A percentile compares a stretch with the other conserved stretches of the same genome.
Conservation (phyloP, 2,329 filamentous ascomycete species). For the Stagonosporopsis chrysanthemi region DNA sequence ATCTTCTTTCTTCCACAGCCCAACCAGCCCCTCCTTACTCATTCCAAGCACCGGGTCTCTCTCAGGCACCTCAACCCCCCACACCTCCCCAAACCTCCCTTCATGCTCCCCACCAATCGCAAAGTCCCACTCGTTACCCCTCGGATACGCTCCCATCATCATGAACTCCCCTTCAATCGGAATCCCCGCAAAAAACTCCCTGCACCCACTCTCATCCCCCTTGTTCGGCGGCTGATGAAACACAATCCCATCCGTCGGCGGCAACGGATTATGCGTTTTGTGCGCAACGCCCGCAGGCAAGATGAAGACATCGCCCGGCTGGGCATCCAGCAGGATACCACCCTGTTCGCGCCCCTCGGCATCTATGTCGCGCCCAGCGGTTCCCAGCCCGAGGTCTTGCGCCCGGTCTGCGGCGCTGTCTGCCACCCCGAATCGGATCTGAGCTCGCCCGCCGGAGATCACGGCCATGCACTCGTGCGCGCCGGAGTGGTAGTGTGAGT, state of each 20-base stretch:
- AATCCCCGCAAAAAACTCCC: slow-evolving; percentile 48
- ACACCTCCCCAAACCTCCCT: slow-evolving; percentile 53
- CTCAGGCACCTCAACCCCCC: slow-evolving; percentile 56
- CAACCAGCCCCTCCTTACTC: slow-evolving; percentile 4
- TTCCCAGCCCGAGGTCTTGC: not conserved
- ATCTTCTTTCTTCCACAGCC: not conserved
- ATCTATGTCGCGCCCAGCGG: slow-evolving; percentile 48
- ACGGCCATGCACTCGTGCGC: slow-evolving; percentile 67
- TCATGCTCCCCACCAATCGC: slow-evolving; percentile 55
- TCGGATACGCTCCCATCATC: slow-evolving; percentile 67
- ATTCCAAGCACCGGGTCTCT: slow-evolving; percentile 59
- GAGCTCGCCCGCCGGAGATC: slow-evolving; percentile 59
- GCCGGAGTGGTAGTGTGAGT: slow-evolving; percentile 64
- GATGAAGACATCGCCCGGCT: slow-evolving; percentile 65
- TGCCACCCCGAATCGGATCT: slow-evolving; percentile 63
- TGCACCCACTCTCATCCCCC: slow-evolving; percentile 37
- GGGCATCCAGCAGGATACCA: slow-evolving; percentile 58
- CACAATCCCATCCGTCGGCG: slow-evolving; percentile 45
- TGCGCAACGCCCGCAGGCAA: slow-evolving; percentile 65
- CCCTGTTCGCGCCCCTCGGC: slow-evolving; percentile 55
- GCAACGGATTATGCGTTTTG: slow-evolving; percentile 59
- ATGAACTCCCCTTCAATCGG: slow-evolving; percentile 56
- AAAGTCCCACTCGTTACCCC: slow-evolving; percentile 60
- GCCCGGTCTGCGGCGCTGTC: slow-evolving; percentile 45
- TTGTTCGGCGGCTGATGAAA: slow-evolving; percentile 56